Conservation (phyloP, 2,329 filamentous ascomycete genomes). For the Cadophora sp. region DNA sequence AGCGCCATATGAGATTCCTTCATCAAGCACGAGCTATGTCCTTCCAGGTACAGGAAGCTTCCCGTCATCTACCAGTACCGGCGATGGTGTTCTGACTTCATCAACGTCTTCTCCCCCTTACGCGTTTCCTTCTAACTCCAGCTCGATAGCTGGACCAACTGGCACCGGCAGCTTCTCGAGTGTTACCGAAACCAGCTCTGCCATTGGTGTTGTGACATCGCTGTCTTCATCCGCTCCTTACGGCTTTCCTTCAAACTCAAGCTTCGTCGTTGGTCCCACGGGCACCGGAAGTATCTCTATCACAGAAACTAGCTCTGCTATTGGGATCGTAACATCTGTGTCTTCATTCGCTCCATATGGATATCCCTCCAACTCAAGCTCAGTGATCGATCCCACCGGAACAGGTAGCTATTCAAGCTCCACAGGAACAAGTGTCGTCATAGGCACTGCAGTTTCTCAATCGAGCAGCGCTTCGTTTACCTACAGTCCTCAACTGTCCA, state of each 20-base stretch:
- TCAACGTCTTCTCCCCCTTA: slow-evolving; percentile 11
- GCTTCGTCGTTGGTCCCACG: slow-evolving; percentile 16
- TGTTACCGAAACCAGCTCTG: slow-evolving; percentile 18
- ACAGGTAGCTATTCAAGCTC: neutral
- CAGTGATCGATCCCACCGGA: slow-evolving; percentile 22
- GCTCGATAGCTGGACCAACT: slow-evolving; percentile 19
- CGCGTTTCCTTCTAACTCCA: slow-evolving; percentile 11
- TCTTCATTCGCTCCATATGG: slow-evolving; percentile 24
- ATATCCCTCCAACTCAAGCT: slow-evolving; percentile 25
- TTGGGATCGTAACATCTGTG: slow-evolving; percentile 15
- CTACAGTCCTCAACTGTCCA: neutral
- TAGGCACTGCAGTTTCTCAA: neutral
- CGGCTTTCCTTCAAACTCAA: slow-evolving; percentile 19
- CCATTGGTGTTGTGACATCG: slow-evolving; percentile 13
- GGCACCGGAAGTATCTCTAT: slow-evolving; percentile 11
- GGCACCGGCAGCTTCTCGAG: neutral
- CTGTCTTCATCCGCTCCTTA: slow-evolving; percentile 23
- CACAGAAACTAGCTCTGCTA: slow-evolving; percentile 22
- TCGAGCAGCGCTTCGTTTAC: neutral
- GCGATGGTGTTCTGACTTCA: neutral
- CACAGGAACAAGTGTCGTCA: neutral
- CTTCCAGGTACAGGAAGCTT: slow-evolving; percentile 22
- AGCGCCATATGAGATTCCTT: slow-evolving; percentile 14
- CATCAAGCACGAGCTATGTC: slow-evolving; percentile 17
- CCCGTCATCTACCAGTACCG: neutral